A percentile compares a stretch with the other conserved stretches of the same genome.
Conservation (phyloP, 2,329 filamentous ascomycete species). For the Westerdykella aurantiaca region DNA sequence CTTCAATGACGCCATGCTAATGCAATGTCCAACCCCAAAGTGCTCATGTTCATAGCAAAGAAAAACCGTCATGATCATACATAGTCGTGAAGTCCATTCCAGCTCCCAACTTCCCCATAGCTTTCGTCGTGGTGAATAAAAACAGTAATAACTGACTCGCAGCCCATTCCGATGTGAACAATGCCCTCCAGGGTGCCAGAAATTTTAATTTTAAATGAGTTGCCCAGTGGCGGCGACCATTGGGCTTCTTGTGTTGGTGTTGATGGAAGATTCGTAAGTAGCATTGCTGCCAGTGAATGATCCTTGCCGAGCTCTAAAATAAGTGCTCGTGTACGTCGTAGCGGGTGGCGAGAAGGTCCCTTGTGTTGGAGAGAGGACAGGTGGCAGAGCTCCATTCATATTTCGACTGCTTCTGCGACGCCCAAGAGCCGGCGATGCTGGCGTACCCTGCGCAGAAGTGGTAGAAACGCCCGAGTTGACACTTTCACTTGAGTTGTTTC, state of each 20-base stretch:
- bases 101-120: too few species aligned
- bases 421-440: conserved; percentile 25
- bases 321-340: conserved; percentile 23
- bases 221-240: conserved; percentile 25
- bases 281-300: conserved; percentile 13
- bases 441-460: conserved; percentile 19
- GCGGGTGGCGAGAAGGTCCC: conserved; percentile 19
- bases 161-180: too few species aligned
- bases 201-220: conserved; percentile 17
- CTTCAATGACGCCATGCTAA: too few species aligned
- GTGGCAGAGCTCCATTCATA: conserved; percentile 21
- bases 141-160: too few species aligned
- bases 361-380: conserved; percentile 19
- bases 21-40: too few species aligned
- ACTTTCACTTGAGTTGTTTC: conserved; percentile 32
- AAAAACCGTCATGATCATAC: too few species aligned
- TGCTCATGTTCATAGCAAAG: too few species aligned
- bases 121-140: too few species aligned
- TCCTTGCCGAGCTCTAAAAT: conserved; percentile 26
- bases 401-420: conserved; percentile 35
- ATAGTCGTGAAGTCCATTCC: too few species aligned
- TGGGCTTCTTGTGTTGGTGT: conserved; percentile 21
- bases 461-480: conserved; percentile 26
- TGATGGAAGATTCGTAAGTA: conserved; percentile 25
- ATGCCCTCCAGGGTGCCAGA: too few species aligned